Evolutionary conservation across 495 filamentous ascomycete species (phyloP).

Genomic region (Parathielavia appendiculata): DNA sequence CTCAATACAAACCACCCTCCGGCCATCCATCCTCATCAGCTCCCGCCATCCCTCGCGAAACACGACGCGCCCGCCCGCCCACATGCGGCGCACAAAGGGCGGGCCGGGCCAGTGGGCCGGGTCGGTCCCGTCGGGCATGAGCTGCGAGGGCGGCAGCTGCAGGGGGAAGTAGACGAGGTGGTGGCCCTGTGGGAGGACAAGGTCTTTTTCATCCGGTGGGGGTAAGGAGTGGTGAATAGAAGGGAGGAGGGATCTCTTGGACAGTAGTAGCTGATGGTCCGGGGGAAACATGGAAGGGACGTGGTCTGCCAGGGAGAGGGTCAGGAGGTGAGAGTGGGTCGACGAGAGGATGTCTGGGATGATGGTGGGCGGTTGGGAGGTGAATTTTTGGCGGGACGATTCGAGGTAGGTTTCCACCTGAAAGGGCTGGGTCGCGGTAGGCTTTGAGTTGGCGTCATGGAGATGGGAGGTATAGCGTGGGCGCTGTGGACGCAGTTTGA

Average conservation of each 20-base stretch:
- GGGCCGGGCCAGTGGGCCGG: slow-evolving; percentile 57
- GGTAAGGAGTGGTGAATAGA: neutral
- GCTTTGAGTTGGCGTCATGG: neutral
- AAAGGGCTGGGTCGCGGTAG: slow-evolving; percentile 7
- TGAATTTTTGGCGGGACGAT: slow-evolving; percentile 16
- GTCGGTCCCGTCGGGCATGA: slow-evolving; percentile 70
- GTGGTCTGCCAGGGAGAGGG: slow-evolving; percentile 56
- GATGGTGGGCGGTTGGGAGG: slow-evolving; percentile 48
- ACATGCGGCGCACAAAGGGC: slow-evolving; percentile 68
- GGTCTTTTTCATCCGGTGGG: neutral
- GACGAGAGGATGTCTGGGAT: slow-evolving; percentile 62
- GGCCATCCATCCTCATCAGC: slow-evolving; percentile 43
- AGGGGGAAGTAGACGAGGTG: slow-evolving; percentile 72
- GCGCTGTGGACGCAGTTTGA: neutral
- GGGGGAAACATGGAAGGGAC: slow-evolving; percentile 36
- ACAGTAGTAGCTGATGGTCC: too few relatives aligned
- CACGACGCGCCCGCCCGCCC: slow-evolving; percentile 62
- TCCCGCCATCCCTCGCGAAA: slow-evolving; percentile 22
- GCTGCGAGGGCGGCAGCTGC: slow-evolving; percentile 45
- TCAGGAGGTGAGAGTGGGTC: slow-evolving; percentile 59
- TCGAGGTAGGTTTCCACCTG: slow-evolving; percentile 16
- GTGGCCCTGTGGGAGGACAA: slow-evolving; percentile 55
- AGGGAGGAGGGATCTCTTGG: neutral
- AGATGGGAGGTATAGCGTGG: neutral
- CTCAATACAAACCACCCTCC: slow-evolving; percentile 57